phyloP scores from a whole-genome alignment of 2,329 filamentous ascomycete species.

The Aspergillus ochraceus region DNA sequence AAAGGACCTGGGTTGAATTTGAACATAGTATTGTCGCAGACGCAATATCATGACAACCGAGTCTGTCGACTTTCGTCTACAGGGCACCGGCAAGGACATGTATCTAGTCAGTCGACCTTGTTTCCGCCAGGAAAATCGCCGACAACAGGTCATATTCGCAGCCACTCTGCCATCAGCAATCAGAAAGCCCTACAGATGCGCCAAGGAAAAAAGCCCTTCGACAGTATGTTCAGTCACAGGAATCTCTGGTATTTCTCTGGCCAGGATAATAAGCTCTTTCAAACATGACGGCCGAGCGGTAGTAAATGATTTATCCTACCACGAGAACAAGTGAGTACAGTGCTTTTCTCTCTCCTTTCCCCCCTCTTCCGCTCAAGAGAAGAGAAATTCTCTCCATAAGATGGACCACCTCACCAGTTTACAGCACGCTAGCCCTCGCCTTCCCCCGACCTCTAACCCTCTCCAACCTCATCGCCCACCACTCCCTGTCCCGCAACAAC shows the following conservation, averaged over 20 bases:
- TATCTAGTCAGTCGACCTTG: background rate
- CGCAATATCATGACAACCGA: background rate
- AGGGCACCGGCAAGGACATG: background rate
- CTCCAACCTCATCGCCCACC: background rate
- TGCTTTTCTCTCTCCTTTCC: too few relatives aligned
- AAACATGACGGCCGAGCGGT: too few relatives aligned
- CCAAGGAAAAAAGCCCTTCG: background rate
- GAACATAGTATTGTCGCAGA: background rate
- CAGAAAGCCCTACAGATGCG: background rate
- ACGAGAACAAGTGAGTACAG: too few relatives aligned
- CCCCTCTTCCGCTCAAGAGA: too few relatives aligned
- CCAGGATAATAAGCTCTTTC: too few relatives aligned
- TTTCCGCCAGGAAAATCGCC: background rate
- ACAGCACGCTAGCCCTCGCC: too few relatives aligned
- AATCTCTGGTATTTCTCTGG: too few relatives aligned
- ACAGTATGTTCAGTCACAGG: too few relatives aligned
- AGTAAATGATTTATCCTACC: too few relatives aligned
- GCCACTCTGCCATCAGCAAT: background rate
- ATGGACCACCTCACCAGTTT: too few relatives aligned
- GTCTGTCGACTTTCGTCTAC: background rate
- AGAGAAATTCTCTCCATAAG: too few relatives aligned
- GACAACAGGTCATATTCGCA: background rate
- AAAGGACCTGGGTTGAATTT: background rate
- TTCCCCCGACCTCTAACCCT: background rate
- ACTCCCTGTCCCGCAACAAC: background rate